Conservation (phyloP, 495 filamentous ascomycete genomes). For the Apiosordaria backusii region DNA sequence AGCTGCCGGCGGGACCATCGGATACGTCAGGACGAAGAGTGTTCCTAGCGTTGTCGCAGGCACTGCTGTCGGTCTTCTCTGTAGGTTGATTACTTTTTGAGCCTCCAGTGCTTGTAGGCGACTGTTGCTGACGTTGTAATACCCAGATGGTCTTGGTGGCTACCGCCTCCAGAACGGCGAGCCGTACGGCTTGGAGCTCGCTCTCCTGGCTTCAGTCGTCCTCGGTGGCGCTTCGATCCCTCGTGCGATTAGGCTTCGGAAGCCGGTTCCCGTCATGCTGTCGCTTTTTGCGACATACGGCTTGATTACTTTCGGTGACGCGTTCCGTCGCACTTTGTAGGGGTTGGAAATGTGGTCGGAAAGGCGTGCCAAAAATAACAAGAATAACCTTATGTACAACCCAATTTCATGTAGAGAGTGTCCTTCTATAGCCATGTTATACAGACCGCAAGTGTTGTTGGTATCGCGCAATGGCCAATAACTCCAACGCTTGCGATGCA, state of each 20-base stretch:
- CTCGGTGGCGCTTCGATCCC: slow-evolving; percentile 80
- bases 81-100: slow-evolving; percentile 30
- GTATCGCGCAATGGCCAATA: slow-evolving; percentile 6
- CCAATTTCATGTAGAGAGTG: background rate
- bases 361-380: slow-evolving; percentile 7
- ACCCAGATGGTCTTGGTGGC: slow-evolving; percentile 61
- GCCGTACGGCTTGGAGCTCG: slow-evolving; percentile 69
- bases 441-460: slow-evolving; percentile 8
- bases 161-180: slow-evolving; percentile 63
- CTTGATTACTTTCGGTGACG: slow-evolving; percentile 58
- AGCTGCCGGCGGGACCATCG: slow-evolving; percentile 79
- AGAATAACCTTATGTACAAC: slow-evolving; percentile 20
- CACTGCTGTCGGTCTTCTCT: slow-evolving; percentile 66
- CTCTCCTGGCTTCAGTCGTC: slow-evolving; percentile 73
- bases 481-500: background rate
- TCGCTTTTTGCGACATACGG: slow-evolving; percentile 61
- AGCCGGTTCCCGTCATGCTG: slow-evolving; percentile 72
- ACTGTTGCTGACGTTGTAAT: background rate
- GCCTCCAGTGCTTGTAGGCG: background rate
- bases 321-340: slow-evolving; percentile 40
- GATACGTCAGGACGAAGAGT: slow-evolving; percentile 76
- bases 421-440: slow-evolving; percentile 13
- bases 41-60: slow-evolving; percentile 83
- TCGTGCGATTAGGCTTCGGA: slow-evolving; percentile 71
- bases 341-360: slow-evolving; percentile 4